Evolutionary conservation across 2,329 filamentous ascomycete genomes (phyloP).

Genomic region (Byssothecium circinans): DNA sequence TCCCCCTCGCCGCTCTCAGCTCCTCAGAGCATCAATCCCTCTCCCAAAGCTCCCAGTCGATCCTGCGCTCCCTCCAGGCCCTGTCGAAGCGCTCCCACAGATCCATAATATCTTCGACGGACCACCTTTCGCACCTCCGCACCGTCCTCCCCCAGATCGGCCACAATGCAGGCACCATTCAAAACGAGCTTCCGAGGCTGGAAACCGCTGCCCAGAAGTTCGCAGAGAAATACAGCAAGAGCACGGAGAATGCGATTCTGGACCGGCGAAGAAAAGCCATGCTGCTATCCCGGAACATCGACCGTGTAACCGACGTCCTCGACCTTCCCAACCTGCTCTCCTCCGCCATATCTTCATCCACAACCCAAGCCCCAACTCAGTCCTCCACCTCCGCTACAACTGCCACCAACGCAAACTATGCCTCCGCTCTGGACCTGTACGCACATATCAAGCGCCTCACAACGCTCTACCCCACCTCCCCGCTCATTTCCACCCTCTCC

Average conservation of each 20-base stretch:
- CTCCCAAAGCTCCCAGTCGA: conserved; percentile 77
- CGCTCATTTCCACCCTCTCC: conserved; percentile 71
- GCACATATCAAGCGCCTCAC: conserved; percentile 89
- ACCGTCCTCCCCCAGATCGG: conserved; percentile 72
- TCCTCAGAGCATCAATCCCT: conserved; percentile 77
- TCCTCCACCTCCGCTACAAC: conserved; percentile 32
- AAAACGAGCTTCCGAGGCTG: conserved; percentile 72
- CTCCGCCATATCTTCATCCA: conserved; percentile 68
- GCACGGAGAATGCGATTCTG: conserved; percentile 64
- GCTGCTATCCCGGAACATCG: conserved; percentile 81
- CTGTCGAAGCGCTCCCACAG: conserved; percentile 89
- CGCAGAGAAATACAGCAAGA: conserved; percentile 78
- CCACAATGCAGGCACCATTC: conserved; percentile 66
- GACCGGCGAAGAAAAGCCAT: conserved; percentile 76
- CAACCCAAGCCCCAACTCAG: conserved; percentile 51
- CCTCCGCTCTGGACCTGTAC: conserved; percentile 85
- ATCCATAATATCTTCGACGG: conserved; percentile 77
- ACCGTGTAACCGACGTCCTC: conserved; percentile 85
- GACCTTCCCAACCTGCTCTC: conserved; percentile 85
- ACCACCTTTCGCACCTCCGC: conserved; percentile 72
- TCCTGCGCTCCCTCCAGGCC: conserved; percentile 79
- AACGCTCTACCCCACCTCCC: conserved; percentile 77
- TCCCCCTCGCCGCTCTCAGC: conserved; percentile 72
- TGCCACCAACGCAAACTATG: conserved; percentile 69
- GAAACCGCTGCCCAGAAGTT: conserved; percentile 80